Percentiles rank a stretch among this genome's conserved stretches.
phyloP scores from a whole-genome alignment of 768 basidiomycete species.

The Kwoniella mangroviensis region DNA sequence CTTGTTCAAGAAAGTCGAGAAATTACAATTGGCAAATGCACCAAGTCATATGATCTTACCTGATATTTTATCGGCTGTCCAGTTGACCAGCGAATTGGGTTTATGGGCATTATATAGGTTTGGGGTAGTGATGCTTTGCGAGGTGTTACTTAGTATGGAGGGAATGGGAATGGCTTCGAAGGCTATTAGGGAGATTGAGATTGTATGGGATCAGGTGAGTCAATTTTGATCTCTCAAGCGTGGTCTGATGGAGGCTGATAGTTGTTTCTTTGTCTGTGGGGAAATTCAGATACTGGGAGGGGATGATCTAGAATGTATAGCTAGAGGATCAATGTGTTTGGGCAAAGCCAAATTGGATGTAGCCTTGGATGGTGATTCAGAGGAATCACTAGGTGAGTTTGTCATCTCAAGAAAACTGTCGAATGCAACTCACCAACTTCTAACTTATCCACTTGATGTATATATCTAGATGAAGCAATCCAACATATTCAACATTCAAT shows the following conservation, averaged over 20 bases:
- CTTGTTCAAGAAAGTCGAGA: conserved; percentile 20
- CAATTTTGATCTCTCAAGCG: not conserved
- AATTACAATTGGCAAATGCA: conserved; percentile 19
- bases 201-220: conserved; percentile 43
- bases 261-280: not conserved
- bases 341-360: conserved; percentile 38
- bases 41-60: conserved; percentile 46
- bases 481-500: conserved; percentile 22
- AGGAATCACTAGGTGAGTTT: not conserved
- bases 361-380: not conserved
- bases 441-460: too few species aligned
- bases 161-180: conserved; percentile 32
- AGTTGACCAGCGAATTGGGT: conserved; percentile 36
- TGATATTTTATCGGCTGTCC: conserved; percentile 31
- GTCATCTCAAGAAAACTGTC: too few species aligned
- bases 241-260: not conserved
- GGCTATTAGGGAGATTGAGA: conserved; percentile 33
- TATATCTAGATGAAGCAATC: conserved; percentile 7
- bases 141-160: conserved; percentile 43
- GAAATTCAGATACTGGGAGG: conserved; percentile 15
- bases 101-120: conserved; percentile 43
- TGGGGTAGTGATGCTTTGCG: conserved; percentile 37
- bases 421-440: too few species aligned
- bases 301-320: conserved; percentile 32
- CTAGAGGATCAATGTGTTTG: conserved; percentile 31